phyloP scores from a whole-genome alignment of 176 grass and related monocot species.

The Rhynchospora breviuscula region DNA sequence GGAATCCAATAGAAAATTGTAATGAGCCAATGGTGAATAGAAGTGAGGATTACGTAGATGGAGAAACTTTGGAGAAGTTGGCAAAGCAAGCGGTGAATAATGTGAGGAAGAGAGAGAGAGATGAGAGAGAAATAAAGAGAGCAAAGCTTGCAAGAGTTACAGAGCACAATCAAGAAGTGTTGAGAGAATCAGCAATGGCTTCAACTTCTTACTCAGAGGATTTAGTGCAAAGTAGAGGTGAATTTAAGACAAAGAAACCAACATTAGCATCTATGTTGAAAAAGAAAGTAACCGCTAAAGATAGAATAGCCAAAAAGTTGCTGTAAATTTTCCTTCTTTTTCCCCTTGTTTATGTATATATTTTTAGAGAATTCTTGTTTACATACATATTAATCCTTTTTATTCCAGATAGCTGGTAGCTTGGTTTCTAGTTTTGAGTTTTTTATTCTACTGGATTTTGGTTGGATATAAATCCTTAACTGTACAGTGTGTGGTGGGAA shows the following conservation, averaged over 20 bases:
- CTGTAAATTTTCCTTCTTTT: slow-evolving; percentile 26
- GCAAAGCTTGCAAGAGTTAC: slow-evolving; percentile 51
- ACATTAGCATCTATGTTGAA: slow-evolving; percentile 85
- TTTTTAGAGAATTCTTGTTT: not conserved
- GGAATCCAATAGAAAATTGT: slow-evolving; percentile 29
- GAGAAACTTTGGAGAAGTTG: slow-evolving; percentile 42
- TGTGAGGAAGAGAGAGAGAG: slow-evolving; percentile 51
- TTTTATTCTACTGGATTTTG: slow-evolving; percentile 5
- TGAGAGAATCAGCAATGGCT: slow-evolving; percentile 73
- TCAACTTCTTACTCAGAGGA: slow-evolving; percentile 63
- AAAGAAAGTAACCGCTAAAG: slow-evolving; percentile 76
- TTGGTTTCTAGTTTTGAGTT: not conserved
- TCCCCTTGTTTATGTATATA: slow-evolving; percentile 1
- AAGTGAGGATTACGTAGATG: slow-evolving; percentile 22
- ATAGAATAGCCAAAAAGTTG: slow-evolving; percentile 76
- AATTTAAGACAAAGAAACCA: slow-evolving; percentile 46
- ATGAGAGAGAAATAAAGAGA: slow-evolving; percentile 52
- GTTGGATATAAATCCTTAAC: not conserved
- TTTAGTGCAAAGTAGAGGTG: slow-evolving; percentile 32
- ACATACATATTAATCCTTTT: not conserved
- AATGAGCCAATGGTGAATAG: not conserved
- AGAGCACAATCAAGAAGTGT: slow-evolving; percentile 77
- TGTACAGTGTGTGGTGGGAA: not conserved
- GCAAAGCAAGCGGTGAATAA: slow-evolving; percentile 59
- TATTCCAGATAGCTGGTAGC: not conserved